Evolutionary conservation across 345 rosid genomes (phyloP).

Genomic region (Citrus maxima): DNA sequence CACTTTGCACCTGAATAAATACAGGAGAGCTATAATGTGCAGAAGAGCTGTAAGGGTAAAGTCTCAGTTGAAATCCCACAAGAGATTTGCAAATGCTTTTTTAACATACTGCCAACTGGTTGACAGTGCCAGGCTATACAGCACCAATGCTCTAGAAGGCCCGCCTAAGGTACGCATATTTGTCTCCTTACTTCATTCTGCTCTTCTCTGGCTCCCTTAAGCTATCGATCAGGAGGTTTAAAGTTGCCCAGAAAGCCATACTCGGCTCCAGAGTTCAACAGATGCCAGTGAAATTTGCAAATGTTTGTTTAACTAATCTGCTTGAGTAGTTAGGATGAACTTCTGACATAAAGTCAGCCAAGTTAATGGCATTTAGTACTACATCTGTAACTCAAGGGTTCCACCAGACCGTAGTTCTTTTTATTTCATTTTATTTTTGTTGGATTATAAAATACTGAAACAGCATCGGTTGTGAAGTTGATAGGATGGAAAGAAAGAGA

Average conservation of each 20-base stretch:
- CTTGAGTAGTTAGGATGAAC: background rate
- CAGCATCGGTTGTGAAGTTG: constrained; percentile 44
- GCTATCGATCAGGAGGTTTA: background rate
- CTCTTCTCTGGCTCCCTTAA: background rate
- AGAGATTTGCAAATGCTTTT: constrained; percentile 84
- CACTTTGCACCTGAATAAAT: background rate
- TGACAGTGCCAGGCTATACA: constrained; percentile 78
- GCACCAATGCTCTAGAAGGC: constrained; percentile 78
- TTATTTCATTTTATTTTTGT: background rate
- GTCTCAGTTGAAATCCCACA: constrained; percentile 86
- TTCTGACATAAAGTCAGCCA: background rate
- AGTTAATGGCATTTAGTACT: background rate
- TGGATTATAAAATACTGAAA: constrained; percentile 21
- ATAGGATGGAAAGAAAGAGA: constrained; percentile 98
- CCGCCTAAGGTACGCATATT: constrained; percentile 60
- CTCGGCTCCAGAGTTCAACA: constrained; percentile 1
- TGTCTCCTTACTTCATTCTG: constrained; percentile 7
- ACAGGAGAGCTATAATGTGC: constrained; percentile 89
- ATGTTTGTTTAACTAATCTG: background rate
- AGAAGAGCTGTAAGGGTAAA: constrained; percentile 88
- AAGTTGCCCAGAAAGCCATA: background rate
- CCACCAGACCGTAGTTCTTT: background rate
- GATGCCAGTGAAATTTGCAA: background rate
- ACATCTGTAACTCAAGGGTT: background rate
- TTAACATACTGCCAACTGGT: constrained; percentile 74